Conservation (phyloP, 352 stramenopile species). For the Phytophthora palmivora region DNA sequence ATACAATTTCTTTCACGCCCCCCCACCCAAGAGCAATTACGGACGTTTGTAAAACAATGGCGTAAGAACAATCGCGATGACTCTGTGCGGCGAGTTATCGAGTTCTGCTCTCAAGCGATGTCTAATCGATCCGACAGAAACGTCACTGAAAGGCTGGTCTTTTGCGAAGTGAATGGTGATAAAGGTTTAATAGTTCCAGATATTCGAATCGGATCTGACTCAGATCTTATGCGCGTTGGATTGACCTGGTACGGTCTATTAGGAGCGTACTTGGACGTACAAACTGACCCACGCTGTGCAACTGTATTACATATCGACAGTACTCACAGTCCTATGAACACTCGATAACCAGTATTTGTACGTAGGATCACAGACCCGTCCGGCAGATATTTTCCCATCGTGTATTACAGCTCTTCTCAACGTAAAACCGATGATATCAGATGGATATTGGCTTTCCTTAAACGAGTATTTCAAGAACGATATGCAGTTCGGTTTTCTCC, state of each 20-base stretch:
- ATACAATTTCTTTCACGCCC: background rate
- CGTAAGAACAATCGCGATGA: background rate
- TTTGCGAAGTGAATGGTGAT: background rate
- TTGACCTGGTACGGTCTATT: constrained; percentile 2
- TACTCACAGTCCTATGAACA: background rate
- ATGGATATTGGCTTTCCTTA: background rate
- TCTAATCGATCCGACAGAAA: background rate
- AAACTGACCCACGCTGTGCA: constrained; percentile 1
- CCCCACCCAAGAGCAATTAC: background rate
- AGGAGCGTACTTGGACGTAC: constrained; percentile 3
- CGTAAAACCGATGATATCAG: too few relatives aligned
- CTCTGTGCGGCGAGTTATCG: background rate
- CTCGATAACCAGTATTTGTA: constrained; percentile 4
- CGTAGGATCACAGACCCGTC: constrained; percentile 1
- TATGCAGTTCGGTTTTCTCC: background rate
- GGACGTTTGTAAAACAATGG: background rate
- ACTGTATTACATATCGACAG: constrained; percentile 9
- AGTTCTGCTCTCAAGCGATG: background rate
- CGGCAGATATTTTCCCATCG: constrained; percentile 1
- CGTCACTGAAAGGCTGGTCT: background rate
- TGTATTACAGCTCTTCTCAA: background rate
- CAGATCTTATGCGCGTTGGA: background rate
- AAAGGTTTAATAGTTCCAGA: background rate
- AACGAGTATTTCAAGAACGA: background rate
- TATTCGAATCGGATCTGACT: background rate